phyloP scores from a whole-genome alignment of 805 yeast species.

The Lipomyces sp. region DNA sequence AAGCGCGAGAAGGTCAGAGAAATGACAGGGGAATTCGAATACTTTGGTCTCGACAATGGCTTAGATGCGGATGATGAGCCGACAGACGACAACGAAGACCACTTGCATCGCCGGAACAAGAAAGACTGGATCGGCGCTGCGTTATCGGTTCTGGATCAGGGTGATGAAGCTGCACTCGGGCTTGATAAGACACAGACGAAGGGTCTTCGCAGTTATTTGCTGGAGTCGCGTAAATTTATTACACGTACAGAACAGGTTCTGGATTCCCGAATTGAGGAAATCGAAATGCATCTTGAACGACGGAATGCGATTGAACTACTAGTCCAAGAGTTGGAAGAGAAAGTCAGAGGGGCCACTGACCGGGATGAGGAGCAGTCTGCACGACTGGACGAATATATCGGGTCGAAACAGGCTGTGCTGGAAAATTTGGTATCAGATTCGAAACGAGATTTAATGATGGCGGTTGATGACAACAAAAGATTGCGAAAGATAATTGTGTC shows the following conservation, averaged over 20 bases:
- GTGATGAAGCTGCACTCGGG: not conserved
- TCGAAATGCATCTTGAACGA: conserved; percentile 10
- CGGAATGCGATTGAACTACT: conserved; percentile 26
- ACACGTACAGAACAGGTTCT: conserved; percentile 13
- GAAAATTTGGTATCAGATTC: conserved; percentile 11
- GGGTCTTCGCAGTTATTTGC: conserved; percentile 9
- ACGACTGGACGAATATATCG: not conserved
- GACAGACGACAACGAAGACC: conserved; percentile 2
- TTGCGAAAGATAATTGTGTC: conserved; percentile 9
- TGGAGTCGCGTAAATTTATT: conserved; percentile 18
- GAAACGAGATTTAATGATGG: conserved; percentile 17
- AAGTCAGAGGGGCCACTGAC: no score
- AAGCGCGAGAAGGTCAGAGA: conserved; percentile 23
- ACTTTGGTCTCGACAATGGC: conserved; percentile 6
- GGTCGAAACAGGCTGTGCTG: conserved; percentile 2
- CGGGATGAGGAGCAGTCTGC: conserved; percentile 1
- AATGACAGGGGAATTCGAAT: conserved; percentile 21
- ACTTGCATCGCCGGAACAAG: not conserved
- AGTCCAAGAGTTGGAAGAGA: conserved; percentile 15
- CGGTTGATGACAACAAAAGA: conserved; percentile 20
- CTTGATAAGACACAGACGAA: not conserved
- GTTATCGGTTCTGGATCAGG: conserved; percentile 1
- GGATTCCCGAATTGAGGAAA: conserved; percentile 20
- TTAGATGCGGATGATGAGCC: conserved; percentile 4
- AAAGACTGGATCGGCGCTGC: conserved; percentile 18